phyloP scores from a whole-genome alignment of 78 protist genomes.

The Pelomyxa schiedti region DNA sequence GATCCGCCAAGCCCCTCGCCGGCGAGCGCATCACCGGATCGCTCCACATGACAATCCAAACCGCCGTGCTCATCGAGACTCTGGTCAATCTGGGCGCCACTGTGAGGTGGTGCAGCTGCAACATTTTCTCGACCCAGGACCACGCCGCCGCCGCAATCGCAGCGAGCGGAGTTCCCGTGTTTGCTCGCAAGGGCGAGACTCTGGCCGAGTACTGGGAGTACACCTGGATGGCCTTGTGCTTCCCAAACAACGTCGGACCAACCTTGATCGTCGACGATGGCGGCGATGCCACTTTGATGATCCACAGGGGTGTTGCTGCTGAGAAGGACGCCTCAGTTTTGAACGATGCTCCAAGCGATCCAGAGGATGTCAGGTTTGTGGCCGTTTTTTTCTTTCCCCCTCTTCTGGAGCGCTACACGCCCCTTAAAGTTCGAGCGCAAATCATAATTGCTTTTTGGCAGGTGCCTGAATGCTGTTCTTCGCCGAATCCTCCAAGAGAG shows the following conservation, averaged over 20 bases:
- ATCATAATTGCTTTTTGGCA: too few species aligned
- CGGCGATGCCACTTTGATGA: slow-evolving; percentile 94
- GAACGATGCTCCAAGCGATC: too few species aligned
- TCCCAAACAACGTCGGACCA: slow-evolving; percentile 53
- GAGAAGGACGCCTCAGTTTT: slow-evolving; percentile 38
- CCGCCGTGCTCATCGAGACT: slow-evolving; percentile 97
- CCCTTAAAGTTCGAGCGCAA: too few species aligned
- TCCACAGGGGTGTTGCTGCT: slow-evolving; percentile 81
- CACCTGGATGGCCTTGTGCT: slow-evolving; percentile 79
- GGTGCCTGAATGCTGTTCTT: slow-evolving; percentile 1
- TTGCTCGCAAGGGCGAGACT: slow-evolving; percentile 99
- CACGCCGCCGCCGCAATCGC: slow-evolving; percentile 99
- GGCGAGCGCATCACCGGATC: slow-evolving; percentile 95
- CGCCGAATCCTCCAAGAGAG: slow-evolving; percentile 23
- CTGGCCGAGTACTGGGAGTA: slow-evolving; percentile 96
- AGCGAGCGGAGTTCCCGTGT: slow-evolving; percentile 85
- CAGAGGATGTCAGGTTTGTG: too few species aligned
- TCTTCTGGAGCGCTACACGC: too few species aligned
- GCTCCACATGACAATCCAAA: slow-evolving; percentile 99
- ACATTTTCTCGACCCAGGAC: slow-evolving; percentile 99
- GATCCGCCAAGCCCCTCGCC: slow-evolving; percentile 55
- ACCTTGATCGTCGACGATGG: slow-evolving; percentile 97
- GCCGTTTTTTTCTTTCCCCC: too few species aligned
- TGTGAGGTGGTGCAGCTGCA: slow-evolving; percentile 96
- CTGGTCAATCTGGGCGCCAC: slow-evolving; percentile 92